Percentiles rank a stretch among this genome's conserved stretches.
Conservation (phyloP, 352 stramenopile genomes). For the Phytophthora lateralis region DNA sequence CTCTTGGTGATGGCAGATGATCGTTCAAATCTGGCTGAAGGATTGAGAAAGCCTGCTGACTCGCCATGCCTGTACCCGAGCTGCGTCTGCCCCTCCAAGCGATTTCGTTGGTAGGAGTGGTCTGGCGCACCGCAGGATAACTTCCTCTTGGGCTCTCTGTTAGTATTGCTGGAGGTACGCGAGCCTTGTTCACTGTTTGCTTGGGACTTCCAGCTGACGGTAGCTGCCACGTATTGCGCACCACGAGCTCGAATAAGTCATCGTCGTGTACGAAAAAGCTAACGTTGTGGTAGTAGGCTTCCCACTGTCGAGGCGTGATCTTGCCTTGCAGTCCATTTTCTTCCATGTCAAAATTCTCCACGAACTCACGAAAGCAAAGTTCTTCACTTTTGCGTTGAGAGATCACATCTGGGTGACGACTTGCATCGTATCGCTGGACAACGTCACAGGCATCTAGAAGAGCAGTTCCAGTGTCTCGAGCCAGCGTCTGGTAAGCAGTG, state of each 20-base stretch:
- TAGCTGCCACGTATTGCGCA: slow-evolving; percentile 88
- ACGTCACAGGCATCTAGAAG: slow-evolving; percentile 68
- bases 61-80: slow-evolving; percentile 49
- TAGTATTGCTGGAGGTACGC: not conserved
- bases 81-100: slow-evolving; percentile 18
- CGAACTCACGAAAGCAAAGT: slow-evolving; percentile 74
- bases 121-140: slow-evolving; percentile 10
- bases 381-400: slow-evolving; percentile 56
- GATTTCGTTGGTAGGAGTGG: slow-evolving; percentile 21
- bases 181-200: slow-evolving; percentile 12
- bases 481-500: slow-evolving; percentile 79
- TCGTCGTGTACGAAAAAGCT: slow-evolving; percentile 87
- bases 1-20: slow-evolving; percentile 23
- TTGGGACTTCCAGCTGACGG: slow-evolving; percentile 2
- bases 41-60: slow-evolving; percentile 61
- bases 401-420: slow-evolving; percentile 77
- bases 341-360: slow-evolving; percentile 77
- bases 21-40: slow-evolving; percentile 65
- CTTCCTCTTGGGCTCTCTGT: slow-evolving; percentile 17
- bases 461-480: slow-evolving; percentile 42
- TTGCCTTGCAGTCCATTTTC: slow-evolving; percentile 31
- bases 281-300: slow-evolving; percentile 91
- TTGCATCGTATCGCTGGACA: slow-evolving; percentile 70
- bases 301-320: slow-evolving; percentile 58
- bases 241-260: slow-evolving; percentile 91